phyloP scores from a whole-genome alignment of 129 eudicot species.

The Saposhnikovia divaricata region DNA sequence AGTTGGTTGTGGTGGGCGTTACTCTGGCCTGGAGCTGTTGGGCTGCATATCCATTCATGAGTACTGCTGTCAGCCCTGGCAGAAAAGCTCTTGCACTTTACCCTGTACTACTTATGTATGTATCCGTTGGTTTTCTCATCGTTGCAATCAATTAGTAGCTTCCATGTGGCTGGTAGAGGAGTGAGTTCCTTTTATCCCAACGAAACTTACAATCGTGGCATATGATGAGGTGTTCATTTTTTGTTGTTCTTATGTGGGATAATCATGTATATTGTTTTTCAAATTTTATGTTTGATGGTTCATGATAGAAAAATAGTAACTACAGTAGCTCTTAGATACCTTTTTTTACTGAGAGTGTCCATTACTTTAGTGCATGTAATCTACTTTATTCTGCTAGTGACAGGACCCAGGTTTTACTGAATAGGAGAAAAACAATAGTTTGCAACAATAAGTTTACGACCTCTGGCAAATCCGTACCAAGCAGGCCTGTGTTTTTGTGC shows the following conservation, averaged over 20 bases:
- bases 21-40: constrained; percentile 92
- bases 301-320: neutral
- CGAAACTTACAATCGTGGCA: neutral
- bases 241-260: neutral
- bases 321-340: neutral
- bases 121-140: constrained; percentile 91
- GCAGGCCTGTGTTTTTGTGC: too few relatives aligned
- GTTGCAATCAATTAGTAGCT: constrained; percentile 62
- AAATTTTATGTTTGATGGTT: neutral
- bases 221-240: neutral
- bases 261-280: neutral
- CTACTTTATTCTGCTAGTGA: neutral
- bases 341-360: neutral
- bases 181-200: neutral
- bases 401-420: neutral
- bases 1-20: constrained; percentile 73
- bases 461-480: neutral
- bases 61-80: constrained; percentile 83
- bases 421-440: neutral
- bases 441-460: neutral
- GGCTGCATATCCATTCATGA: constrained; percentile 98
- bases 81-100: constrained; percentile 96
- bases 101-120: constrained; percentile 93
- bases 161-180: neutral
- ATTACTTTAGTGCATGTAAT: neutral